These are phyloP conservation scores for Colletotrichum sp. DNA, from an alignment of 2,329 filamentous ascomycete species.

Conservation along the genomic window DNA sequence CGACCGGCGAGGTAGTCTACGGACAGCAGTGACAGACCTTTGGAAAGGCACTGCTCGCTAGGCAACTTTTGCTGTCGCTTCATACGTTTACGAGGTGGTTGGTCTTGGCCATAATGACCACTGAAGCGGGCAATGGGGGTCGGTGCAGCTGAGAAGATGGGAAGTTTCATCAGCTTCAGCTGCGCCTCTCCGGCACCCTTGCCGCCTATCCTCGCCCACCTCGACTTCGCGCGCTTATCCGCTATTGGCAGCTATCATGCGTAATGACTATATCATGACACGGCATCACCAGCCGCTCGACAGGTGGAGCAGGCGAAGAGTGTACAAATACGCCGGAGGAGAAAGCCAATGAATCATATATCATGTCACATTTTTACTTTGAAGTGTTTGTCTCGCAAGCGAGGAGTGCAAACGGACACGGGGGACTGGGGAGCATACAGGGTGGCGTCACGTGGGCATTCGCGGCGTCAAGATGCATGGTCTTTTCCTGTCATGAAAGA, in stretches of 20 bases:
- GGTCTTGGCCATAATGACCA: background rate
- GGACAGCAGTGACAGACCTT: background rate
- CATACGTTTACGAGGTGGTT: conserved; percentile 12
- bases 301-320: background rate
- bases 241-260: background rate
- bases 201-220: background rate
- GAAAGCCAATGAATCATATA: background rate
- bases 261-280: background rate
- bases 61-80: background rate
- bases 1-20: conserved; percentile 37
- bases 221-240: background rate
- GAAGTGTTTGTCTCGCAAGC: background rate
- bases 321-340: background rate
- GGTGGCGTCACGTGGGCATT: background rate
- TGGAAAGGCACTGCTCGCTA: background rate
- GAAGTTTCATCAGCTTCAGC: background rate
- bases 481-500: background rate
- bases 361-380: background rate
- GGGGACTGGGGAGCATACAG: background rate
- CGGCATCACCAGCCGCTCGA: background rate
- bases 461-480: background rate
- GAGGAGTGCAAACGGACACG: background rate
- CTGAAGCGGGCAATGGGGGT: background rate
- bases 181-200: background rate
- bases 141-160: background rate